phyloP scores from a whole-genome alignment of 306 rosid genomes.

The Echinosophora koreensis region DNA sequence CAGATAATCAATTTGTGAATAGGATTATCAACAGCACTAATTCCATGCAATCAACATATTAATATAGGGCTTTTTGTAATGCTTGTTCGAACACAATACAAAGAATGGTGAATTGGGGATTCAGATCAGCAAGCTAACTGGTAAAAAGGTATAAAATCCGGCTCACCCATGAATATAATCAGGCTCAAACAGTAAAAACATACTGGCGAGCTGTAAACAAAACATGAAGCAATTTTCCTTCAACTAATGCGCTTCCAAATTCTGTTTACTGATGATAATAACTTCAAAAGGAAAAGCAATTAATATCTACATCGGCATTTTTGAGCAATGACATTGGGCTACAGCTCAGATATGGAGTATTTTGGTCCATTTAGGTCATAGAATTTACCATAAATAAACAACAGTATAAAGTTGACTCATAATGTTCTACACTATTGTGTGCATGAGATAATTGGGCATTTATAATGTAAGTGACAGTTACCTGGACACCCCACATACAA shows the following conservation, averaged over 20 bases:
- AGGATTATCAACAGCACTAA: neutral
- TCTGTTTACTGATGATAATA: neutral
- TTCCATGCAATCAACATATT: neutral
- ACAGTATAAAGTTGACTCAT: constrained; percentile 3
- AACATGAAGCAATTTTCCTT: constrained; percentile 5
- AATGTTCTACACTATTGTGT: neutral
- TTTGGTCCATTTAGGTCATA: constrained; percentile 1
- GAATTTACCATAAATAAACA: constrained; percentile 15
- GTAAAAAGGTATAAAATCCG: neutral
- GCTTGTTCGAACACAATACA: neutral
- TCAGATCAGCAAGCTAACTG: neutral
- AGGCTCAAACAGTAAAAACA: neutral
- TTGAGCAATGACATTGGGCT: neutral
- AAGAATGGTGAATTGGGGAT: neutral
- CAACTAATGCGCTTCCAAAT: neutral
- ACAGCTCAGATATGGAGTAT: constrained; percentile 28
- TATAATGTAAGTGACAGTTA: constrained; percentile 27
- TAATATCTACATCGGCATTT: neutral
- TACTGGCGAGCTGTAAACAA: neutral
- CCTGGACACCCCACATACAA: constrained; percentile 95
- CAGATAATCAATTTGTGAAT: neutral
- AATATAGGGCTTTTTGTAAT: neutral
- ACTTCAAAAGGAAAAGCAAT: constrained; percentile 27
- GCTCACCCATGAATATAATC: neutral
- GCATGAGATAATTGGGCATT: constrained; percentile 26